Percentiles rank a stretch among this genome's conserved stretches.
These are phyloP conservation scores for Raffaelea deltoideospora DNA, from an alignment of 2,329 filamentous ascomycete genomes.

Conservation along the genomic window DNA sequence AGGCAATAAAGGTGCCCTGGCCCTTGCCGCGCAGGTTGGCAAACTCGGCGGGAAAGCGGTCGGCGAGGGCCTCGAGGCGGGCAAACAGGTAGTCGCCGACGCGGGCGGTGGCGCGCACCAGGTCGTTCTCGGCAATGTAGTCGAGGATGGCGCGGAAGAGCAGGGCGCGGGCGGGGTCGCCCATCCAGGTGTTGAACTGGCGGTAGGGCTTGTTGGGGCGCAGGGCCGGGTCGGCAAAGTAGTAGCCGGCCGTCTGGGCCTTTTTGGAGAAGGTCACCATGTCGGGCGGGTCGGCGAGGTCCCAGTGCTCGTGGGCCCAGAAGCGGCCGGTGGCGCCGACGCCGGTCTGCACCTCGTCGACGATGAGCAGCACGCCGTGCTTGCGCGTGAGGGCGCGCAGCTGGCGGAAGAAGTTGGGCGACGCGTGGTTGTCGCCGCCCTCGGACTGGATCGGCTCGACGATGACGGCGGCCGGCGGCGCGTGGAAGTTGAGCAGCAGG, in stretches of 20 bases:
- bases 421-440: slow-evolving; percentile 89
- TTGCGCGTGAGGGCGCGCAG: slow-evolving; percentile 66
- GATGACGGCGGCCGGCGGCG: slow-evolving; percentile 66
- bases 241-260: slow-evolving; percentile 86
- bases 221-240: slow-evolving; percentile 66
- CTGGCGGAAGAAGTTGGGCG: slow-evolving; percentile 71
- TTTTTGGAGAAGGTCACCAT: slow-evolving; percentile 96
- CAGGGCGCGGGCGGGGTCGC: slow-evolving; percentile 70
- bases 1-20: slow-evolving; percentile 85
- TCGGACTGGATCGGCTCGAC: slow-evolving; percentile 89
- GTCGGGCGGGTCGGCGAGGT: slow-evolving; percentile 63
- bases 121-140: slow-evolving; percentile 57
- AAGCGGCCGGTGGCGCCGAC: slow-evolving; percentile 87
- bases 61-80: slow-evolving; percentile 51
- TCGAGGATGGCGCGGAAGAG: slow-evolving; percentile 76
- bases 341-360: slow-evolving; percentile 89
- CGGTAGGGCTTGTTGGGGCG: slow-evolving; percentile 86
- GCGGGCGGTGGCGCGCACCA: slow-evolving; percentile 65
- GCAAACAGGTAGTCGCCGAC: slow-evolving; percentile 67
- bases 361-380: slow-evolving; percentile 70
- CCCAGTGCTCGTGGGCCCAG: slow-evolving; percentile 96
- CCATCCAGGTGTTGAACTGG: slow-evolving; percentile 98
- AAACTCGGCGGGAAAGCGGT: slow-evolving; percentile 62
- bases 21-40: slow-evolving; percentile 75
- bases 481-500: slow-evolving; percentile 63